Percentiles rank a stretch among this genome's conserved stretches.
phyloP scores from a whole-genome alignment of 2,329 filamentous ascomycete genomes.

The Fusarium albosuccineum region DNA sequence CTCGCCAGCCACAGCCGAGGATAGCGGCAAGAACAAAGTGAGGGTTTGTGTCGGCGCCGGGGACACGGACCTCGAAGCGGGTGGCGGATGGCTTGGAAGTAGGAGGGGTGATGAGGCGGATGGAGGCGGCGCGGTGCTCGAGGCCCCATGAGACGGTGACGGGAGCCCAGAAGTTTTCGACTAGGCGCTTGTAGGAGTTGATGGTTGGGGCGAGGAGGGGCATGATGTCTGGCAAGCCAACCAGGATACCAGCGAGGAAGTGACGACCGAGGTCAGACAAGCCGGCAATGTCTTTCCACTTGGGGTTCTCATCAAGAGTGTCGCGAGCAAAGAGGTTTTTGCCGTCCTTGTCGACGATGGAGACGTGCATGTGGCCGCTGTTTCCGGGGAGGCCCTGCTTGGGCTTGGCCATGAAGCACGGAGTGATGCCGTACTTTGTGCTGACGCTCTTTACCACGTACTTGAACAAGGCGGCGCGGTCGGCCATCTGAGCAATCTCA shows the following conservation, averaged over 20 bases:
- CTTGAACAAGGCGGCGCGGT: slow-evolving; percentile 94
- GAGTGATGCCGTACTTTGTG: slow-evolving; percentile 89
- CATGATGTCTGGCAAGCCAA: slow-evolving; percentile 95
- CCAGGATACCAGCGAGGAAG: slow-evolving; percentile 91
- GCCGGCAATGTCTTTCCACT: slow-evolving; percentile 80
- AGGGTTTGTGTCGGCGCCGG: slow-evolving; percentile 94
- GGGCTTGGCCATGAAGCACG: slow-evolving; percentile 99
- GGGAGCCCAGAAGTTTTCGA: slow-evolving; percentile 99
- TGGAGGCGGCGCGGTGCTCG: slow-evolving; percentile 92
- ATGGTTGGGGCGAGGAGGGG: slow-evolving; percentile 93
- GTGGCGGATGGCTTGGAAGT: slow-evolving; percentile 87
- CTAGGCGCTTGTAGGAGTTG: slow-evolving; percentile 97
- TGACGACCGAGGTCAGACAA: slow-evolving; percentile 91
- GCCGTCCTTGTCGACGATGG: slow-evolving; percentile 82
- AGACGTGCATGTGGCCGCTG: slow-evolving; percentile 95
- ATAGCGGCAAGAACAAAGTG: slow-evolving; percentile 89
- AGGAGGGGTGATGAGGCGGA: slow-evolving; percentile 90
- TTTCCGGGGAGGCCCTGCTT: slow-evolving; percentile 92
- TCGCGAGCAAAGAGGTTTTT: slow-evolving; percentile 87
- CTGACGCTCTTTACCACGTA: slow-evolving; percentile 92
- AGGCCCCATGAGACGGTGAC: slow-evolving; percentile 98
- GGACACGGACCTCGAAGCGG: slow-evolving; percentile 91
- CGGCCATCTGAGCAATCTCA: slow-evolving; percentile 89
- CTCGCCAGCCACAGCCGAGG: slow-evolving; percentile 88
- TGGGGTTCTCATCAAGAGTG: slow-evolving; percentile 76